Percentiles rank a stretch among this genome's conserved stretches.
Conservation (phyloP, 2,329 filamentous ascomycete species). For the Exophiala sp. region DNA sequence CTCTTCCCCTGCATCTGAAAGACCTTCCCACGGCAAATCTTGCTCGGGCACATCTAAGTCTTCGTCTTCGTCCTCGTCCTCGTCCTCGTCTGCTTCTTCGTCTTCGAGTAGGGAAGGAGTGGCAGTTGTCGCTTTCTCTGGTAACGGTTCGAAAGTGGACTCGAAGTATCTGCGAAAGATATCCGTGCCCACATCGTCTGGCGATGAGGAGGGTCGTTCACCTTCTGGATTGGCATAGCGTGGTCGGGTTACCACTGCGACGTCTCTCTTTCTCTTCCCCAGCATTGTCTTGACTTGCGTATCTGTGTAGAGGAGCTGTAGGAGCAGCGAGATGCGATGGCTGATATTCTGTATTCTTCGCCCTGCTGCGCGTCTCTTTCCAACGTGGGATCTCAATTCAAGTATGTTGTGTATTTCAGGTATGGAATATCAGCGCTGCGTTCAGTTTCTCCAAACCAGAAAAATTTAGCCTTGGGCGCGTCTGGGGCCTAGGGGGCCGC, state of each 20-base stretch:
- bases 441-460: no score
- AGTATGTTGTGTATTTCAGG: no score
- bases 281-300: conserved; percentile 30
- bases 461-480: no score
- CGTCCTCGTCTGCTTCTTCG: conserved; percentile 15
- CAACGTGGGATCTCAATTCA: no score
- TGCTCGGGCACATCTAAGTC: conserved; percentile 26
- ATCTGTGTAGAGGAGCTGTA: no score
- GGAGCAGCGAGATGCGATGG: no score
- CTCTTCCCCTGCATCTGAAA: conserved; percentile 48
- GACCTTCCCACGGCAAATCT: conserved; percentile 59
- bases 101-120: conserved; percentile 8
- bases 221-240: conserved; percentile 26
- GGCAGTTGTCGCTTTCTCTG: conserved; percentile 19
- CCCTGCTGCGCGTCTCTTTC: no score
- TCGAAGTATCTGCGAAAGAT: conserved; percentile 85
- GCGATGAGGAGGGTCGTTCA: conserved; percentile 4
- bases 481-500: no score
- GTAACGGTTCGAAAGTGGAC: conserved; percentile 75
- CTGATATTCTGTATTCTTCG: no score
- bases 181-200: conserved; percentile 60
- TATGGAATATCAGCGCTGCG: no score
- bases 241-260: conserved; percentile 27
- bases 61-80: conserved; percentile 32
- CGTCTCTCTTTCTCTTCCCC: conserved; percentile 50